Evolutionary conservation across 139 green algal species (phyloP), one percentile per base, ranked within the genome.

Genomic region (Coelastrella sp.): DNA sequence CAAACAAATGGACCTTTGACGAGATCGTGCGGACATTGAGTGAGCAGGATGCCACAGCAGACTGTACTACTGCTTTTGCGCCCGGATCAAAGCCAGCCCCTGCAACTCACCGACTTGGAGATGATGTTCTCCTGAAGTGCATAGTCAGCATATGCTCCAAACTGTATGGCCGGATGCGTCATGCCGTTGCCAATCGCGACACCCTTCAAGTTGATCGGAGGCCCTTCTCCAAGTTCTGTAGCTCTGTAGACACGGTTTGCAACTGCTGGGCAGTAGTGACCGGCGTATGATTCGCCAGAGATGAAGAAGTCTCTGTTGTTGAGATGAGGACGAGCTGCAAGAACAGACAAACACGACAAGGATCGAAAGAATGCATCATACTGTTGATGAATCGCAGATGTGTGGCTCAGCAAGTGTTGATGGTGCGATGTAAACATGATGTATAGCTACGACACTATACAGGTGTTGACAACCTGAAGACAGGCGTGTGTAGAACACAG

Each of bases 111-210:
- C 32, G 22, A 57, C 90, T 97, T 23, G 66, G 73, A 77, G 87
- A 98, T 98, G 32, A 98, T 92, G 0, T 89, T 87, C 89, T 98
- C 96, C 74, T 96, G 19, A 20, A 95, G 89, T 0, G 95, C 94
- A 84, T 93, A 98, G 89, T 99, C 97, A 7, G 94, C 95, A 91
- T 98, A 98, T 0, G 96, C 95, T 5, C 91, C 92, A 83, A 97
- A 98, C 94, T 99, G 98, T 74, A 98, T 95, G 5, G 89, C 88
- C 8, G 98, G 98, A n/a, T 97, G 79, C 0, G 98, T 99, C 77
- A 99, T 91, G 13, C 98, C 98, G 90, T 99, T 99, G 85, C 98
- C 97, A 60, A 99, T 97, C 4, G 96, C 96, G 47, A 99, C 83
- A 6, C 96, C 91, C 93, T 96, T 92, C 20, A 97, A 85, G 68